Evolutionary conservation across 345 rosid species (phyloP).

Genomic region (Populus simonii): DNA sequence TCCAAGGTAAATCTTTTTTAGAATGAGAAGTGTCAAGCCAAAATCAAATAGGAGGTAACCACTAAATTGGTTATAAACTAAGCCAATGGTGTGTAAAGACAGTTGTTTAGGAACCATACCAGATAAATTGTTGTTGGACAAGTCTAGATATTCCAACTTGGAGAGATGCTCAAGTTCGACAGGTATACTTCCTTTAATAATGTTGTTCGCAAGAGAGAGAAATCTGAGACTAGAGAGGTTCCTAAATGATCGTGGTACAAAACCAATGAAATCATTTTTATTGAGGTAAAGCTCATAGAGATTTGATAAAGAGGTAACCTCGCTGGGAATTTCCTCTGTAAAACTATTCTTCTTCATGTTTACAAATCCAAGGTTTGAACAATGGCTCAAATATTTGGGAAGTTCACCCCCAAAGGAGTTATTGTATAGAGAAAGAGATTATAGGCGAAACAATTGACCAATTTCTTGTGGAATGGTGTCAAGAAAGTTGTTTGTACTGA

Average conservation of each 20-base stretch:
- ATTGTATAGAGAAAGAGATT: background rate
- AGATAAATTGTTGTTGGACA: background rate
- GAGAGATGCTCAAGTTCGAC: background rate
- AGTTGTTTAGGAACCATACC: background rate
- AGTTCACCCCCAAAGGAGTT: background rate
- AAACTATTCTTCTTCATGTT: background rate
- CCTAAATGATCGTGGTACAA: conserved; percentile 11
- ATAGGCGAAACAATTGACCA: conserved; percentile 13
- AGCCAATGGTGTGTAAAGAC: background rate
- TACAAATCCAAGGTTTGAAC: background rate
- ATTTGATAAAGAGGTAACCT: background rate
- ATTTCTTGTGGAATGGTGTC: conserved; percentile 11
- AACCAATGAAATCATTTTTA: background rate
- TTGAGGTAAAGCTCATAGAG: fast-evolving
- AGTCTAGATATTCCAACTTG: background rate
- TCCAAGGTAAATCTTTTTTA: background rate
- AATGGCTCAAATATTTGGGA: background rate
- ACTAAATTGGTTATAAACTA: background rate
- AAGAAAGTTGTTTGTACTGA: background rate
- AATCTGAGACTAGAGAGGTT: background rate
- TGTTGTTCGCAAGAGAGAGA: background rate
- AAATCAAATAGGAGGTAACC: background rate
- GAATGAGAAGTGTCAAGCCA: background rate
- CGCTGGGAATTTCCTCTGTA: conserved; percentile 3
- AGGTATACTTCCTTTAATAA: conserved; percentile 1